Base-by-base conservation (phyloP, 2,329 filamentous ascomycete species). In the Claviceps africana region DNA sequence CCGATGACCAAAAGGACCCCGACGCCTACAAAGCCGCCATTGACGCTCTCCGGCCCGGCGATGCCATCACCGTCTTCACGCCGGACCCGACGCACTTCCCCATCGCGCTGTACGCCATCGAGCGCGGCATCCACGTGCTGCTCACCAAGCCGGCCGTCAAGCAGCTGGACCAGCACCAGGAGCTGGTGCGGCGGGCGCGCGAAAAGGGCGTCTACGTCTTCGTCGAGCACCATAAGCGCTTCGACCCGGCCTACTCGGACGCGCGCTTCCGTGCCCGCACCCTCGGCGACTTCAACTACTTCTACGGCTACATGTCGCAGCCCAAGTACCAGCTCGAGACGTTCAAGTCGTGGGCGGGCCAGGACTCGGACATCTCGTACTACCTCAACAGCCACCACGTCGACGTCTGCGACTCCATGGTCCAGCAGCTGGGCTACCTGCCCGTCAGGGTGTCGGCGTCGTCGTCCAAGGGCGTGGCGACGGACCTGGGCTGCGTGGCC, bases 261-360 rank as follows among this genome's bases (percentile, higher is more conserved):
- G 91, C 91, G 15, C 80, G 83, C 48, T 83, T 83, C 71, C 82
- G 85, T 60, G 87, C 88, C 15, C 72, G 80, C 63, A 81, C 75
- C 51, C 74, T 96, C 8, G 90, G 90, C 57, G 88, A 95, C 70
- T 96, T 96, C 81, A 95, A 95, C 75, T 96, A 96, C 76, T 96
- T 95, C 67, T 96, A 95, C 77, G 85, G 81, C 61, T 96, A 96
- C 78, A 95, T 95, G 89, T 88, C 83, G 48, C 89, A 95, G 74
- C 86, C 85, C 55, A 95, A 94, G 72, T 88, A 78, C 49, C 89
- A 95, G 71, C 79, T 95, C 47, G 86, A 94, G 74, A 95, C 89
- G 0, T 95, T 95, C 81, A 90, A 88, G 70, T 85, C 88, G 3
- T 95, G 89, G 89, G 90, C 90, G 0, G 90, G 90, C 57, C 82